Conservation (phyloP, 371 early-diverging fungal species). For the Actinomucor elegans region DNA sequence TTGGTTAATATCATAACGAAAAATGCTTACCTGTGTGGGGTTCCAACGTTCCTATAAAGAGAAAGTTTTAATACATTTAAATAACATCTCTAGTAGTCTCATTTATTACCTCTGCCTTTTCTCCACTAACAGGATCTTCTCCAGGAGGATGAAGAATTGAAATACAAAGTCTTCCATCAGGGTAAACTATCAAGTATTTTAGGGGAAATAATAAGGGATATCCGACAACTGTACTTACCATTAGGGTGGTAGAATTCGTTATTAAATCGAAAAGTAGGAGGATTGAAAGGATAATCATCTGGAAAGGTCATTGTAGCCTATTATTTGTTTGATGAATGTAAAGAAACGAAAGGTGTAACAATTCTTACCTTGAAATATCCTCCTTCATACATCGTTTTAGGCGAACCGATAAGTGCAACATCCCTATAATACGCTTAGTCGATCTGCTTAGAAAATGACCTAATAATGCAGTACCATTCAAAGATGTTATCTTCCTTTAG, state of each 20-base stretch:
- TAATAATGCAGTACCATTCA: constrained; percentile 32
- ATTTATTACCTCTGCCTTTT: constrained; percentile 74
- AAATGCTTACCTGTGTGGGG: constrained; percentile 77
- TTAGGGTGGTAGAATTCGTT: constrained; percentile 78
- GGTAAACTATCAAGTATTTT: constrained; percentile 49
- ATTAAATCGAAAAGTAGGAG: constrained; percentile 82
- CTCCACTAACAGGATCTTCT: constrained; percentile 86
- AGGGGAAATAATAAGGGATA: background rate
- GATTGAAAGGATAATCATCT: constrained; percentile 60
- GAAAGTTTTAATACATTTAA: background rate
- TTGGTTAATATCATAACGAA: background rate
- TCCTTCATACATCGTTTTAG: constrained; percentile 85
- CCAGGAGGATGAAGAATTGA: constrained; percentile 77
- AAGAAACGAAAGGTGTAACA: too few relatives aligned
- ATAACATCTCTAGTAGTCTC: background rate
- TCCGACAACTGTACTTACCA: constrained; percentile 38
- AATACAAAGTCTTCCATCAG: constrained; percentile 84
- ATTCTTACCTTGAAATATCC: constrained; percentile 84
- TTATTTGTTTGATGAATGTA: too few relatives aligned
- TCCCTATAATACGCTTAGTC: constrained; percentile 47
- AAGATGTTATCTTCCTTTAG: constrained; percentile 66
- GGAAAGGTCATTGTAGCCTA: constrained; percentile 62
- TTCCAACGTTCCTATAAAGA: constrained; percentile 81
- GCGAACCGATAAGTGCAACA: constrained; percentile 83
- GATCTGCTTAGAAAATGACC: too few relatives aligned